Evolutionary conservation across 805 yeast species (phyloP), one percentile per base, ranked within the genome.

Genomic region (Cyberlindnera suaveolens): DNA sequence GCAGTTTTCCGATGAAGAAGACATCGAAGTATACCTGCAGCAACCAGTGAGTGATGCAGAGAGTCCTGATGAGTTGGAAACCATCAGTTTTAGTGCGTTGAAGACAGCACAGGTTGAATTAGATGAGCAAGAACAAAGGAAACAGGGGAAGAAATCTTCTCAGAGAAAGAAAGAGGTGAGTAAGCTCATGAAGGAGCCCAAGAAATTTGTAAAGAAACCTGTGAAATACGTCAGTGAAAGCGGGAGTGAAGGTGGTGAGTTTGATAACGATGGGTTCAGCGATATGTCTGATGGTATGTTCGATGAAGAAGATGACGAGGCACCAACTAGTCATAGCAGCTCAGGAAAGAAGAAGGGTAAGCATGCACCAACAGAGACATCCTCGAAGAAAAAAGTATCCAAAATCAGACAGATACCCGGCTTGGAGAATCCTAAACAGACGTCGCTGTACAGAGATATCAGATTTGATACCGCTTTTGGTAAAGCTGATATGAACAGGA

Each of bases 401-500:
- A 70, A 71, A 49, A 69, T 87, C 31, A 72, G 98, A 50, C 79
- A 81, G 36, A 80, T 90, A 11, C 91, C 85, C 2, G 93, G 91
- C 0, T 58, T 84, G 37, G 70, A 68, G 39, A 56, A 63, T 19
- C 65, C 67, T 19, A 68, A 54, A 62, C 14, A 68, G 67, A 14
- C 45, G 5, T 39, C 55, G 3, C 63, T 82, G 26, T 82, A 84
- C 59, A 74, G 77, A 39, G 99, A 93, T 66, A 82, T 95, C 30
- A 72, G 99, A 52, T 93, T 93, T 61, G 96, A 93, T 62, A 75
- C 91, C 3, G 89, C 96, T 0, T 78, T 79, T 49, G 98, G 98
- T 44, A 83, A 79, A 53, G 86, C 93, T 1, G 91, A 90, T 59
- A 65, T 76, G 45, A 66, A 70, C 29, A 70, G 72, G 45, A 75